Base-by-base conservation (phyloP, 2,329 filamentous ascomycete genomes). In the Aspergillus persii region DNA sequence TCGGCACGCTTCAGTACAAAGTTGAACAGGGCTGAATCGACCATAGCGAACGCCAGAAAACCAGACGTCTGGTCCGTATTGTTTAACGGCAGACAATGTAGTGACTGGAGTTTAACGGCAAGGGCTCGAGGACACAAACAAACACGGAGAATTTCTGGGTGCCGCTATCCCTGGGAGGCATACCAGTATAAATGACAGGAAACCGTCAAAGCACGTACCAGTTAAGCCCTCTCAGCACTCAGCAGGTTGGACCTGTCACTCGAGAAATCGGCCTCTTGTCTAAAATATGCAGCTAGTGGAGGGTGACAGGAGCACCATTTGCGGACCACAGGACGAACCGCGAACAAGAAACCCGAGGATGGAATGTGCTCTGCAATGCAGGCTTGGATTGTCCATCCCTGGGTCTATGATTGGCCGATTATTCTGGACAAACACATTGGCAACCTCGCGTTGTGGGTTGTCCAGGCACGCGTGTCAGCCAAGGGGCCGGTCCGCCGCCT, bases 161-260 rank as follows among this genome's bases (percentile, higher is more conserved):
- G n/a, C 12, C 12, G 15, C 26, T 26, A 47, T 23, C 44, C 26
- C 44, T 47, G 31, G 44, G 39, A 53, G 46, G 57, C 58, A 56
- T 57, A 47, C 57, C 53, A 61, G 56, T 57, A 39, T 48, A 18
- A 36, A 44, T 3, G 30, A 27, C 52, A 47, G 7, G 26, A 47
- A 47, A 23, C 44, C 9, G 18, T 47, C 44, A 26, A 8, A 23
- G 44, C 44, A 57, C 60, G 51, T 23, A 23, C 18, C 31, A 56
- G 56, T 53, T 46, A 56, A 63, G 44, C 44, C 44, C 27, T 18
- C 18, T 47, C 9, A 47, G 57, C 47, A n/a, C 18, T 47, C 9
- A 47, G 57, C 47, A n/a, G 62, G 65, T 66, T 61, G 18, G 69
- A 73, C 66, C 64, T 72, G 68, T 73, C 71, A 72, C 31, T 57